Evolutionary conservation across 108 stramenopile species (phyloP).

Genomic region (Mediolabrus comicus): DNA sequence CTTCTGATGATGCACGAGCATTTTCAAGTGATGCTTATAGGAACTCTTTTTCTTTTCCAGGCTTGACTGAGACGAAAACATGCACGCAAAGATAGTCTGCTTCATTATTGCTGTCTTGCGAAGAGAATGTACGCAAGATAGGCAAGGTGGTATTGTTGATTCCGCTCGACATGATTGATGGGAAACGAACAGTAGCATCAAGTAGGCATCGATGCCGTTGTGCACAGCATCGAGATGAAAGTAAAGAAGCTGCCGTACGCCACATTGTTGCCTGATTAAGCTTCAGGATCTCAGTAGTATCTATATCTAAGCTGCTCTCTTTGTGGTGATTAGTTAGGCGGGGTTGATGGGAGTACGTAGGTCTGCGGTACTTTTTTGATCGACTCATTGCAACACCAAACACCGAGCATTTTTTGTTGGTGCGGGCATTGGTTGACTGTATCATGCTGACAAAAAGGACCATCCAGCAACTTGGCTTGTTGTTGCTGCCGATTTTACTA

Average conservation of each 20-base stretch:
- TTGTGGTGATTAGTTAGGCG: neutral
- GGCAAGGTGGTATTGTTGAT: neutral
- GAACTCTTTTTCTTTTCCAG: constrained; percentile 47
- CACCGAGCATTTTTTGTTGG: no score
- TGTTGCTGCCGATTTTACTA: no score
- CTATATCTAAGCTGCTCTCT: no score
- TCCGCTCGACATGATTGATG: neutral
- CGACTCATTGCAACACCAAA: no score
- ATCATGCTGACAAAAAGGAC: no score
- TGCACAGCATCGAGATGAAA: neutral
- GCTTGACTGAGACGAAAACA: constrained; percentile 48
- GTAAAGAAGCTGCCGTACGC: neutral
- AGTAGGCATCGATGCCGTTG: no score
- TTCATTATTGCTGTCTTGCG: neutral
- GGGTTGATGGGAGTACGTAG: no score
- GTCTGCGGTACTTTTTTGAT: no score
- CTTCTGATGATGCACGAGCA: constrained; percentile 41
- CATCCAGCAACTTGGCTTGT: no score
- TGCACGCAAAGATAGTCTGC: constrained; percentile 41
- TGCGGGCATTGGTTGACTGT: no score
- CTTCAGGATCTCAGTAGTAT: no score
- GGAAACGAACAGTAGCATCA: neutral
- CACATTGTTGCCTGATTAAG: neutral
- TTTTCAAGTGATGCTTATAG: constrained; percentile 44
- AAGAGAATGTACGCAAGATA: constrained; percentile 5